phyloP scores from a whole-genome alignment of 805 yeast genomes.

The Yarrowia divulgata region DNA sequence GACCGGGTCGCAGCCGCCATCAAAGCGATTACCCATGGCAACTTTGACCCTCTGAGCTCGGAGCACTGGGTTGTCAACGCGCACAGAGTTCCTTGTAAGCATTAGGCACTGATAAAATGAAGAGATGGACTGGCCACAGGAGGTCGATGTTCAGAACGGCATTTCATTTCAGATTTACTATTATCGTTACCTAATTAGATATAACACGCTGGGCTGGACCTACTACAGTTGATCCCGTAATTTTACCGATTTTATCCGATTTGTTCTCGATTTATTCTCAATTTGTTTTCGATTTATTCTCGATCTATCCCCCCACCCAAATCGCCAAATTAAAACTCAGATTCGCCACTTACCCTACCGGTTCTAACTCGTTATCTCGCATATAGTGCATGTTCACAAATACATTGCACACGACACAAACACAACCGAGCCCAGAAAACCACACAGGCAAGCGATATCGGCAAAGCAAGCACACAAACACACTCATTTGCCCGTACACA shows the following conservation, averaged over 20 bases:
- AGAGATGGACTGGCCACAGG: too few species aligned
- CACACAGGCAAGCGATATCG: neutral
- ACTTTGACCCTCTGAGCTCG: neutral
- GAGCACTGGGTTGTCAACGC: too few species aligned
- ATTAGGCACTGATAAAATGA: too few species aligned
- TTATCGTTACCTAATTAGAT: too few species aligned
- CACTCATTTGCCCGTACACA: neutral
- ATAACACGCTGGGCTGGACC: too few species aligned
- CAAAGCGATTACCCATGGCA: neutral
- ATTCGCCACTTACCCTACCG: conserved; percentile 26
- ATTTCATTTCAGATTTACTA: too few species aligned
- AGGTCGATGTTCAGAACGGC: too few species aligned
- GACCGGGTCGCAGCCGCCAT: neutral
- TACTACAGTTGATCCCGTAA: too few species aligned
- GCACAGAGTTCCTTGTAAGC: too few species aligned
- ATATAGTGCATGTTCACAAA: neutral
- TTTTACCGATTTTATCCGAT: too few species aligned
- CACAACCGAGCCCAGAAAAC: neutral
- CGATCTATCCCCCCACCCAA: neutral
- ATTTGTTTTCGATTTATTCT: neutral
- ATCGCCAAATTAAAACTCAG: too few species aligned
- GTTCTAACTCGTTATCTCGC: conserved; percentile 32
- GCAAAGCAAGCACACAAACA: neutral
- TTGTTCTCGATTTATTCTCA: neutral
- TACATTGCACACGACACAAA: conserved; percentile 1